Base-by-base conservation (phyloP, 441 rosid genomes). In the Adansonia gregorii region DNA sequence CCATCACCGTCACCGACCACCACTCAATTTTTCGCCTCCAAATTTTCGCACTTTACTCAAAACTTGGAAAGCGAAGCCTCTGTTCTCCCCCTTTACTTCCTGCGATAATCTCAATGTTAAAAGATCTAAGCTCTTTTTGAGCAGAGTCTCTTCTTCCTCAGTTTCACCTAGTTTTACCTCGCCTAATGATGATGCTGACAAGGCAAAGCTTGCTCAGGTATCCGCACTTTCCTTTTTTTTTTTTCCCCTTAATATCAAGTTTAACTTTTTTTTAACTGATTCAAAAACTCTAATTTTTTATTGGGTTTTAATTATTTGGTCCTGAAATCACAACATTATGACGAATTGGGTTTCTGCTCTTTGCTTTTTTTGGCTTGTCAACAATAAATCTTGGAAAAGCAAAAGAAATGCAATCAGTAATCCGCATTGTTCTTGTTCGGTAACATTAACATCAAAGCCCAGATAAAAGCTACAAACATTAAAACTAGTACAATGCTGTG, bases 191-290 rank as follows among this genome's bases (percentile, higher is more conserved):
- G 98, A 94, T 11, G 74, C 83, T 0, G 98, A 93, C 56, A 91
- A 80, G 80, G 94, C 94, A 67, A 92, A 89, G 31, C 93, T 95
- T 72, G 94, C 97, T 71, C 97, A 91, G 98, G 99, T 93, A 35
- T 59, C 35, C 66, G 41, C 52, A 35, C 71, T 59, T 22, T 72
- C 4, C 64, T 48, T 41, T 58, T 56, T 24, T 24, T 24, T 24
- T 24, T 24, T 24, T 24, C 1, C 1, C 27, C 71, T 12, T 70
- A 43, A 49, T 24, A 52, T 63, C 24, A 7, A 61, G 20, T 63
- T 61, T 68, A 67, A 20, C 35, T 3, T 4, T 19, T 4, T 19
- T 67, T 76, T 51, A 58, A 17, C 61, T 49, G 59, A 4, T 1
- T 24, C 27, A 24, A 24, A 24, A 24, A 10, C 22, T 43, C 4